Conservation (phyloP, 192 early-diverging fungal genomes). For the Rhizoclosmatium globosum region DNA sequence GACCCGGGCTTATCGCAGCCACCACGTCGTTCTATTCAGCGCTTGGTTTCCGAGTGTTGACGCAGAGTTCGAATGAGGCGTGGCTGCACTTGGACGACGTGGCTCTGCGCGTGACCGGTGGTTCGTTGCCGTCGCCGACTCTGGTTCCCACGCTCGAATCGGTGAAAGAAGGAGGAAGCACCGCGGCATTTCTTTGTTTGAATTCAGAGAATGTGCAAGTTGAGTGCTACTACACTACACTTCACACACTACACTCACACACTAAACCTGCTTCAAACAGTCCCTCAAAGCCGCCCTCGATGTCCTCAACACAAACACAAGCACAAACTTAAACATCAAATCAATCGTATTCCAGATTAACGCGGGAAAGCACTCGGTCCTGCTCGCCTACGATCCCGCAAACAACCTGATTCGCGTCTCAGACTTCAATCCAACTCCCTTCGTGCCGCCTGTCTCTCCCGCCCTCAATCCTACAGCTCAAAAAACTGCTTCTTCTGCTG, state of each 20-base stretch:
- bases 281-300: too few relatives aligned
- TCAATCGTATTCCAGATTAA: not conserved
- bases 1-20: too few relatives aligned
- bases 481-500: not conserved
- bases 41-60: slow-evolving; percentile 65
- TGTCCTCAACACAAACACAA: too few relatives aligned
- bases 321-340: not conserved
- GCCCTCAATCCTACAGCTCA: slow-evolving; percentile 26
- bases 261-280: too few relatives aligned
- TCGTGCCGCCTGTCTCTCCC: slow-evolving; percentile 56
- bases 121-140: too few relatives aligned
- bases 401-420: slow-evolving; percentile 82
- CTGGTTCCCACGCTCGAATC: too few relatives aligned
- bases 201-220: too few relatives aligned
- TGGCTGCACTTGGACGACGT: slow-evolving; percentile 69
- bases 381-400: slow-evolving; percentile 76
- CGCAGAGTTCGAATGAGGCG: slow-evolving; percentile 43
- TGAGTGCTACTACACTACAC: too few relatives aligned
- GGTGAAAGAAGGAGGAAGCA: too few relatives aligned
- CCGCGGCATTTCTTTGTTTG: too few relatives aligned
- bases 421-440: slow-evolving; percentile 50
- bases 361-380: slow-evolving; percentile 12
- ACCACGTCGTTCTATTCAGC: slow-evolving; percentile 55
- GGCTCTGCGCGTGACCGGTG: slow-evolving; percentile 11
- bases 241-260: too few relatives aligned